Percentiles rank a stretch among this genome's conserved stretches.
phyloP scores from a whole-genome alignment of 2,329 filamentous ascomycete species.

The Colletotrichum brevisporum region DNA sequence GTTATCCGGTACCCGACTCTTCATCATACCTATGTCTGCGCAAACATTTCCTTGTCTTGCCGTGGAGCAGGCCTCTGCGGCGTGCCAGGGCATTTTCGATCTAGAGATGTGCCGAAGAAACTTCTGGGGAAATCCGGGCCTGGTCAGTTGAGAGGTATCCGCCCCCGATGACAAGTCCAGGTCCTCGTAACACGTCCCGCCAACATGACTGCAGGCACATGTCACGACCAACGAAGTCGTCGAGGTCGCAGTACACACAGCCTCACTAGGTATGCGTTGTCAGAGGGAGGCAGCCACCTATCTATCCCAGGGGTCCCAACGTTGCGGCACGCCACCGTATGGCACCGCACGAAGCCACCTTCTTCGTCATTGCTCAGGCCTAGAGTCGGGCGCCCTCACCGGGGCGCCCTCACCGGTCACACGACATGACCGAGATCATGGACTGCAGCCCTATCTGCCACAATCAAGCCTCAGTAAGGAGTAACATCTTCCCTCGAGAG shows the following conservation, averaged over 20 bases:
- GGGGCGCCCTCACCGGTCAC: constrained; percentile 18
- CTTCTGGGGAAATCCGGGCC: not conserved
- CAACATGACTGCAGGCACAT: constrained; percentile 22
- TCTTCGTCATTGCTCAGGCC: constrained; percentile 4
- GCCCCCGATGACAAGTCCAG: not conserved
- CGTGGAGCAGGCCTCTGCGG: not conserved
- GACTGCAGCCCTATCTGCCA: constrained; percentile 33
- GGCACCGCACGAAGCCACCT: constrained; percentile 8
- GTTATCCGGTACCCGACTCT: constrained; percentile 10
- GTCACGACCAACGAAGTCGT: not conserved
- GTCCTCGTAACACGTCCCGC: not conserved
- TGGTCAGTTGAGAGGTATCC: not conserved
- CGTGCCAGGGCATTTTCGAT: not conserved
- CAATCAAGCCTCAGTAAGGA: constrained; percentile 7
- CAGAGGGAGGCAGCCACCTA: not conserved
- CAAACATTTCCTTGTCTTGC: constrained; percentile 2
- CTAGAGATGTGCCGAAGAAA: constrained; percentile 11
- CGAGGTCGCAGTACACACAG: constrained; percentile 8
- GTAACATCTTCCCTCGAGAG: not conserved
- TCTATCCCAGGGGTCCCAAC: constrained; percentile 12
- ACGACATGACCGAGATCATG: constrained; percentile 25
- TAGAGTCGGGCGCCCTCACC: not conserved
- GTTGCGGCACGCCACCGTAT: not conserved
- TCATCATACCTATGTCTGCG: constrained; percentile 19
- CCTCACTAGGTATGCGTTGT: constrained; percentile 23